These are phyloP conservation scores for Tricholoma furcatifolium DNA, from an alignment of 768 basidiomycete species.

Conservation along the genomic window DNA sequence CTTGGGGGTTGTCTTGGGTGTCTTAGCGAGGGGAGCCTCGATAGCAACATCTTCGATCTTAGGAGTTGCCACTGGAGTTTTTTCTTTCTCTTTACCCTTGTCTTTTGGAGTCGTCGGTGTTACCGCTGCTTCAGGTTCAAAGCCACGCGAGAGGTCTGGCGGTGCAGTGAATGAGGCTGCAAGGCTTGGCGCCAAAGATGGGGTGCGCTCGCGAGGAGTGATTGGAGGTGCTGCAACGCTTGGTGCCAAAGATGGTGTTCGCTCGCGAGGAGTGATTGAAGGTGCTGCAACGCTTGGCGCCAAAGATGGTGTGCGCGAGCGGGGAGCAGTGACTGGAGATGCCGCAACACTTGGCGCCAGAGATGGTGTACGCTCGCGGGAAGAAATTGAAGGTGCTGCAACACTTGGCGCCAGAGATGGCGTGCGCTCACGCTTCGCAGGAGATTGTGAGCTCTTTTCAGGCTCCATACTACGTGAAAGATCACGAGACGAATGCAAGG, in stretches of 20 bases:
- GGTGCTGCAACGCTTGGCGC: no score
- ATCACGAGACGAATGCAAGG: conserved; percentile 16
- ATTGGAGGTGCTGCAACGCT: conserved; percentile 11
- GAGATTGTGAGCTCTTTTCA: conserved; percentile 10
- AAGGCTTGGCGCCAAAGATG: no score
- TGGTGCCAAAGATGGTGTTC: conserved; percentile 9
- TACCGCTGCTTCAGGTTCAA: conserved; percentile 11
- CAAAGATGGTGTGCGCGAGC: no score
- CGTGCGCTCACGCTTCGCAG: conserved; percentile 2
- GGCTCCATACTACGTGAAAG: conserved; percentile 16
- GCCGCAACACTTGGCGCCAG: conserved; percentile 9
- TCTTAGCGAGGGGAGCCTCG: no score
- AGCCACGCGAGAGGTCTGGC: conserved; percentile 19
- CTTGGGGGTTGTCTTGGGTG: no score
- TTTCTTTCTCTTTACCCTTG: conserved; percentile 27
- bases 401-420: no score
- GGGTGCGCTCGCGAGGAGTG: not conserved
- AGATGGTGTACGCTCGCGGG: conserved; percentile 1
- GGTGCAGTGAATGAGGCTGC: conserved; percentile 9
- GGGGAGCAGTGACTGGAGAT: conserved; percentile 10
- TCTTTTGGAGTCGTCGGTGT: conserved; percentile 4
- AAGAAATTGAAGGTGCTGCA: no score
- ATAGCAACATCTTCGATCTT: not conserved
- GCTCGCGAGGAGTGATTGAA: no score
- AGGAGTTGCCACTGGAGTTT: conserved; percentile 17